Evolutionary conservation across 495 filamentous ascomycete species (phyloP), one percentile per base, ranked within the genome.

Genomic region (Podospora pseudocomata): DNA sequence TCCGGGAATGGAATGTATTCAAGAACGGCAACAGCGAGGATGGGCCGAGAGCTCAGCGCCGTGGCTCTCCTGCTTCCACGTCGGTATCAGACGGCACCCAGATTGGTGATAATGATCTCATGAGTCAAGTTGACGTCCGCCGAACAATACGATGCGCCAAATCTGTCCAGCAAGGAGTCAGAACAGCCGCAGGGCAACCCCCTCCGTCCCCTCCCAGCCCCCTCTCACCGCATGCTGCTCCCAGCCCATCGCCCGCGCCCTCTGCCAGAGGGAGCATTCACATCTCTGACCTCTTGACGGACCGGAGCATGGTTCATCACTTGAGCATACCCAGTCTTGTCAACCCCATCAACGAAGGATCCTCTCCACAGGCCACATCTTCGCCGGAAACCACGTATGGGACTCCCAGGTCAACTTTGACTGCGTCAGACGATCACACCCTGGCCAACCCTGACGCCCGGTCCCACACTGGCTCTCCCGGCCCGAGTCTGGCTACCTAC

Each of bases 1-100:
- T 77, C 56, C 74, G 75, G 20, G 75, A 77, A 49, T 77, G 75
- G 75, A 73, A 75, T 39, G 71, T 77, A 55, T 77, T 77, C 67
- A 77, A 77, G 44, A 75, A 77, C 44, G 74, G 72, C 65, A 75
- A 77, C 69, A 74, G 73, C 53, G 70, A 76, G 39, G 73, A 74
- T 57, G 68, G 72, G 63, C 19, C 59, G 56, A 30, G 30, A 60
- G 66, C 61, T 68, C 67, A 63, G 39, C 60, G 73, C 54, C 66
- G 59, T 23, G 49, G 11, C 61, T 63, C 64, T 49, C 60, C 61
- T 4, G 53, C 28, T 61, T 63, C 71, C 54, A 26, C 71, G 4
- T 67, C 70, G 27, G 65, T 63, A 23, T 18, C 62, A 1, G 39
- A 64, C 13, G 26, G 60, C n/a, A 20, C 5, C 18, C n/a, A 19